phyloP scores from a whole-genome alignment of 2,329 filamentous ascomycete genomes.

The Penicillium sp. region DNA sequence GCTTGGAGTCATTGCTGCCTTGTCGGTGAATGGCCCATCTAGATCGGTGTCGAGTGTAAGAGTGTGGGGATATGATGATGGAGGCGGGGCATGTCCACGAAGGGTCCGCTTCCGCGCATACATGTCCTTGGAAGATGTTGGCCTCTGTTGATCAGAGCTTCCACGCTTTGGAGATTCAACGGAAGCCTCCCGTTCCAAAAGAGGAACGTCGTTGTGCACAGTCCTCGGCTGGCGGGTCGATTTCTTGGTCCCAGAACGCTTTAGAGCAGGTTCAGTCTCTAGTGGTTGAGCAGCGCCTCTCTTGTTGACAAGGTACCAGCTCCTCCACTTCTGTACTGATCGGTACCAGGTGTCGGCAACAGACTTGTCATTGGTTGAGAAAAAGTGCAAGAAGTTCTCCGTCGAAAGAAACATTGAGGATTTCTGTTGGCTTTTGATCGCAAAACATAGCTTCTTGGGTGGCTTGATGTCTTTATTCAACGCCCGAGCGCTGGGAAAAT shows the following conservation, averaged over 20 bases:
- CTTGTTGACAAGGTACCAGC: conserved; percentile 81
- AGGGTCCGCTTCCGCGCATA: conserved; percentile 29
- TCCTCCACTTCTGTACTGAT: conserved; percentile 75
- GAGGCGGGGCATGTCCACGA: conserved; percentile 31
- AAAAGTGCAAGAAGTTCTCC: conserved; percentile 88
- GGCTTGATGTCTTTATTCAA: conserved; percentile 69
- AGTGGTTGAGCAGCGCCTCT: conserved; percentile 55
- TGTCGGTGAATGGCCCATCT: conserved; percentile 8
- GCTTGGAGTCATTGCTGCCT: conserved; percentile 5
- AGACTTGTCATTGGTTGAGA: conserved; percentile 69
- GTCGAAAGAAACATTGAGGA: conserved; percentile 75
- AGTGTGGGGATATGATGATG: conserved; percentile 28
- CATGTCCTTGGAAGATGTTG: conserved; percentile 21
- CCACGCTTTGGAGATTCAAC: conserved; percentile 41
- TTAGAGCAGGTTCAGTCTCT: conserved; percentile 16
- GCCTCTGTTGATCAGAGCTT: conserved; percentile 32
- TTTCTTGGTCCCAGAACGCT: conserved; percentile 29
- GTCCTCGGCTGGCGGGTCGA: conserved; percentile 16
- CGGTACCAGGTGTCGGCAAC: conserved; percentile 67
- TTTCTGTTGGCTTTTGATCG: conserved; percentile 89
- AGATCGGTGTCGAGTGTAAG: conserved; percentile 26
- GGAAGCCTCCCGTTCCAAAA: conserved; percentile 57
- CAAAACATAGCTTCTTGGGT: conserved; percentile 80
- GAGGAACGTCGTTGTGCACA: conserved; percentile 55
- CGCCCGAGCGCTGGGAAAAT: conserved; percentile 67